Conservation (phyloP, 169 alveolate genomes). For the Miamiensis avidus region DNA sequence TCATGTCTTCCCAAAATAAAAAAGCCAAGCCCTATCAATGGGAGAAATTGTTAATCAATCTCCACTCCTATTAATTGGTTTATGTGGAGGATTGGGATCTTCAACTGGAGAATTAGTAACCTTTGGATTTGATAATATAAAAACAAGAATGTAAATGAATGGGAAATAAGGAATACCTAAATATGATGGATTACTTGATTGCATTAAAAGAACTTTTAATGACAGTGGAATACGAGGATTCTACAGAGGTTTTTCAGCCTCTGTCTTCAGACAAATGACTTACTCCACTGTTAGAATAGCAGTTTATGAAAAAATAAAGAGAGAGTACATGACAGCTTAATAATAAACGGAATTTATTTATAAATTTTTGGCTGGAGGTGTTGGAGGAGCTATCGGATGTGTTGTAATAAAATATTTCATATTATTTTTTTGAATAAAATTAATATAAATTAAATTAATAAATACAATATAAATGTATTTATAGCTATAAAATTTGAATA, state of each 20-base stretch:
- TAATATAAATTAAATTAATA: too few relatives aligned
- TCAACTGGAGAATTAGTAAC: slow-evolving; percentile 29
- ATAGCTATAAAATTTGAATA: too few relatives aligned
- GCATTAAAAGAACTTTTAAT: slow-evolving; percentile 13
- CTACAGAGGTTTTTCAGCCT: slow-evolving; percentile 31
- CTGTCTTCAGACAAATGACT: slow-evolving; percentile 22
- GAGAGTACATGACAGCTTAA: slow-evolving; percentile 3
- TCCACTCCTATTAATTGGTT: slow-evolving; percentile 15
- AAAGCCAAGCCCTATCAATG: neutral
- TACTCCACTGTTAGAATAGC: slow-evolving; percentile 25
- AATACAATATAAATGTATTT: too few relatives aligned
- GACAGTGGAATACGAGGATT: slow-evolving; percentile 6
- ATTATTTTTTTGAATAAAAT: too few relatives aligned
- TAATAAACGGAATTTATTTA: neutral
- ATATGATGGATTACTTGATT: slow-evolving; percentile 27
- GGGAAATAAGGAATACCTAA: slow-evolving; percentile 34
- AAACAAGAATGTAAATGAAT: slow-evolving; percentile 35
- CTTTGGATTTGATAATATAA: slow-evolving; percentile 29
- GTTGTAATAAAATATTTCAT: neutral
- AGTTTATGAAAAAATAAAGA: slow-evolving; percentile 27
- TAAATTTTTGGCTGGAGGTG: slow-evolving; percentile 18
- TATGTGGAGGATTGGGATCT: slow-evolving; percentile 25
- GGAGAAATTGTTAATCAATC: neutral
- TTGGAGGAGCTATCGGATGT: slow-evolving; percentile 36
- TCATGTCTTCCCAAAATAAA: too few relatives aligned